Percentiles rank a stretch among this genome's conserved stretches.
Evolutionary conservation across 305 asterid species (phyloP).

Genomic region (Solanum chacoense): DNA sequence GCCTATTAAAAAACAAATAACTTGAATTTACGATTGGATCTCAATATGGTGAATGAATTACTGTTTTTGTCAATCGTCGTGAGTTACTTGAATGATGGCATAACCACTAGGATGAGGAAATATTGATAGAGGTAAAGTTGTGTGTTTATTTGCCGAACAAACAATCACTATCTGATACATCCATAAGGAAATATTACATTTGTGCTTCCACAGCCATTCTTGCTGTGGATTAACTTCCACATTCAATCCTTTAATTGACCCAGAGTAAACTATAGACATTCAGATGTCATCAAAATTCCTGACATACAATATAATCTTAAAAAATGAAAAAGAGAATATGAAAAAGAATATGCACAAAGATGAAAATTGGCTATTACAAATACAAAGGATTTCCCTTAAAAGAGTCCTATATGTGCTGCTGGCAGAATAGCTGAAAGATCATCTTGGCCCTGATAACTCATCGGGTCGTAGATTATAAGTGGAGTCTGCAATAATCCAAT

Average conservation of each 20-base stretch:
- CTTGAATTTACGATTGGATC: not conserved
- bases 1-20: not conserved
- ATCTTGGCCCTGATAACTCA: conserved; percentile 40
- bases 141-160: not conserved
- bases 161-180: not conserved
- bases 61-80: too few species aligned
- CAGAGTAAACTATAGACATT: conserved; percentile 1
- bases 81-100: too few species aligned
- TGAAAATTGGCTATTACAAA: conserved; percentile 4
- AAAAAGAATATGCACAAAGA: conserved; percentile 9
- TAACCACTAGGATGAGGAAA: too few species aligned
- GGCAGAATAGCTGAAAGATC: not conserved
- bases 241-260: conserved; percentile 1
- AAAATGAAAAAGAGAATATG: not conserved
- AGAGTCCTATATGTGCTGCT: not conserved
- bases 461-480: conserved; percentile 32
- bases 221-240: not conserved
- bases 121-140: not conserved
- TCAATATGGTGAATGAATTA: too few species aligned
- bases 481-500: conserved; percentile 33
- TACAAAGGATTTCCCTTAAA: conserved; percentile 1
- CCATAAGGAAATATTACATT: not conserved
- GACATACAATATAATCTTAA: conserved; percentile 1
- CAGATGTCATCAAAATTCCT: conserved; percentile 8
- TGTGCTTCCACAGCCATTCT: not conserved